Percentiles rank a stretch among this genome's conserved stretches.
These are phyloP conservation scores for Penicillium sp. DNA, from an alignment of 2,329 filamentous ascomycete species.

Conservation along the genomic window DNA sequence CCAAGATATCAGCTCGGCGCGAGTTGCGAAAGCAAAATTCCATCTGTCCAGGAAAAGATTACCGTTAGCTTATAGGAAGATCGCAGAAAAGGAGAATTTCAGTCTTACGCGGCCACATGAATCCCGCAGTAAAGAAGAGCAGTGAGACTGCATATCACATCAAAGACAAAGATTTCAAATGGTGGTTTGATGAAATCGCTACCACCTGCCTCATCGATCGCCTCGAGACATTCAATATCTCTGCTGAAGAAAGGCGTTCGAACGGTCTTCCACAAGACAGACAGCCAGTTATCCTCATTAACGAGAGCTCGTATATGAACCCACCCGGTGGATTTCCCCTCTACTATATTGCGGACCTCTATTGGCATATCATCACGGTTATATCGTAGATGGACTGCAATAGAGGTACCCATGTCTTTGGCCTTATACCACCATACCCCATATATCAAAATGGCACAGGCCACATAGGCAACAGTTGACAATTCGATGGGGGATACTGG, in stretches of 20 bases:
- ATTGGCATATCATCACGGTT: slow-evolving; percentile 4
- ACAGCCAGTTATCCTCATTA: background rate
- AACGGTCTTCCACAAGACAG: background rate
- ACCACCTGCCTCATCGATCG: background rate
- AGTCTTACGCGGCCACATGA: slow-evolving; percentile 10
- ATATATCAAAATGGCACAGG: slow-evolving; percentile 10
- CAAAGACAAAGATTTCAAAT: background rate
- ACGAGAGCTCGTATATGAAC: background rate
- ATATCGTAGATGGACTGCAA: slow-evolving; percentile 8
- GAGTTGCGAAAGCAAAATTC: slow-evolving; percentile 6
- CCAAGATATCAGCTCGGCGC: background rate
- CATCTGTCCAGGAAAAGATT: background rate
- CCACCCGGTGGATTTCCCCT: background rate
- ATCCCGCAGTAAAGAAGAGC: slow-evolving; percentile 4
- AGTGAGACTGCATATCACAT: background rate
- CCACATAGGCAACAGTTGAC: slow-evolving; percentile 13
- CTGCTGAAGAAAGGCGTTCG: background rate
- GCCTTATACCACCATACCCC: slow-evolving; percentile 16
- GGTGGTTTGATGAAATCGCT: background rate
- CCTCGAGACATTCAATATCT: background rate
- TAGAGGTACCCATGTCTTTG: slow-evolving; percentile 16
- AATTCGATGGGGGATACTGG: slow-evolving; percentile 12
- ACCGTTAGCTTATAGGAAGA: background rate
- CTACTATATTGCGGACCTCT: background rate
- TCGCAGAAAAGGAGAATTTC: background rate